Evolutionary conservation across 2,329 filamentous ascomycete species (phyloP).

Genomic region (Meredithiella fracta): DNA sequence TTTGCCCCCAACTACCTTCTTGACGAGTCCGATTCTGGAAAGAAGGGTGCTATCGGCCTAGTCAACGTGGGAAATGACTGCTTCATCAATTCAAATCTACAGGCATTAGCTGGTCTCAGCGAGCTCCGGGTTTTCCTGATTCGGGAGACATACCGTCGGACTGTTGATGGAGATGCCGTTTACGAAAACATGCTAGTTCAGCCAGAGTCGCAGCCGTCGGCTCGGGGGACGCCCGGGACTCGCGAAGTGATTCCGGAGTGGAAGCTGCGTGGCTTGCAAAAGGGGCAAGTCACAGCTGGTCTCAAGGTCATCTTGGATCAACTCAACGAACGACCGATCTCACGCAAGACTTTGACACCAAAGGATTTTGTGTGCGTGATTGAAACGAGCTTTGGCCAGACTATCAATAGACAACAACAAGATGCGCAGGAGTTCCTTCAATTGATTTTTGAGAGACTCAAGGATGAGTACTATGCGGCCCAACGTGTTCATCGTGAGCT

Average conservation of each 20-base stretch:
- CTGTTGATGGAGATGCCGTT: constrained; percentile 59
- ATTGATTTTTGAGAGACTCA: constrained; percentile 77
- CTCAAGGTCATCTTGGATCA: constrained; percentile 85
- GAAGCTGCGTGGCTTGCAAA: constrained; percentile 54
- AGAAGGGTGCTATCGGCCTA: constrained; percentile 78
- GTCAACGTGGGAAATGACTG: constrained; percentile 87
- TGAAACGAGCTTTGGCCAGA: constrained; percentile 72
- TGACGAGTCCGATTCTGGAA: constrained; percentile 54
- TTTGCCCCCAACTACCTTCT: constrained; percentile 96
- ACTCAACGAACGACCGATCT: constrained; percentile 83
- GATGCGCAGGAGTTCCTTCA: constrained; percentile 96
- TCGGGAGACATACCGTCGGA: constrained; percentile 70
- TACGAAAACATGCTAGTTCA: constrained; percentile 46
- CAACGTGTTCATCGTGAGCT: constrained; percentile 36
- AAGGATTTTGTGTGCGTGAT: constrained; percentile 68
- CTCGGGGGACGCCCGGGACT: not conserved
- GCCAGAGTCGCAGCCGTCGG: constrained; percentile 21
- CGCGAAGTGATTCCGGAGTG: constrained; percentile 30
- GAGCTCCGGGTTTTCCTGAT: constrained; percentile 87
- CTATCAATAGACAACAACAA: constrained; percentile 87
- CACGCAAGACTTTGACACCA: constrained; percentile 84
- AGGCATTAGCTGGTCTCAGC: constrained; percentile 77
- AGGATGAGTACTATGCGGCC: constrained; percentile 86
- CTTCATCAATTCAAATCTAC: constrained; percentile 92
- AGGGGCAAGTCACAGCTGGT: constrained; percentile 67